Evolutionary conservation across 495 filamentous ascomycete species (phyloP).

Genomic region (Aspergillus indologenus): DNA sequence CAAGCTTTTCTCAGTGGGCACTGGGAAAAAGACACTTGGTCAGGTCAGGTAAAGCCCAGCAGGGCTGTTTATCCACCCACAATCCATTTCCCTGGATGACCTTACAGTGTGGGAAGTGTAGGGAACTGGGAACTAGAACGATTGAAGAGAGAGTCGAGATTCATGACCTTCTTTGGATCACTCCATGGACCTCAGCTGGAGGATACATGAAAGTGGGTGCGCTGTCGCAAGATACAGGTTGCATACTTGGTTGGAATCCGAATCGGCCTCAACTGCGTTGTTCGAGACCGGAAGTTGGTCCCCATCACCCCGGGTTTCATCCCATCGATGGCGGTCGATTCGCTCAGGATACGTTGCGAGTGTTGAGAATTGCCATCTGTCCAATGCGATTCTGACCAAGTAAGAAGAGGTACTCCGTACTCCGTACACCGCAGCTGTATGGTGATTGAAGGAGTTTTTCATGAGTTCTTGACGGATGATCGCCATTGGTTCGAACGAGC

Average conservation of each 20-base stretch:
- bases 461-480: background rate
- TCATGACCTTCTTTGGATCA: background rate
- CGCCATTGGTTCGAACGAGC: background rate
- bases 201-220: background rate
- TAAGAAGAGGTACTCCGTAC: no score
- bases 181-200: background rate
- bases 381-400: background rate
- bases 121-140: no score
- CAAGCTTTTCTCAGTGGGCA: background rate
- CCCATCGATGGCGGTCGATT: background rate
- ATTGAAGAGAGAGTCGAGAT: background rate
- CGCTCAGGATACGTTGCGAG: background rate
- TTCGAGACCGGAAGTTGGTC: slow-evolving; percentile 9
- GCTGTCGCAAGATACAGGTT: background rate
- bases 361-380: background rate
- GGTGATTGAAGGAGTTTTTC: background rate
- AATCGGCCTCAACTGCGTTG: background rate
- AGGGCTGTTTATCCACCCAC: background rate
- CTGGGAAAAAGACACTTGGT: background rate
- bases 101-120: no score
- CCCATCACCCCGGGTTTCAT: slow-evolving; percentile 2
- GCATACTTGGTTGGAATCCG: background rate
- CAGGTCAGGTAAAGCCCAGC: background rate
- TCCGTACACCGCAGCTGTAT: background rate
- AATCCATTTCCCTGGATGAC: background rate